A percentile compares a stretch with the other conserved stretches of the same genome.
phyloP scores from a whole-genome alignment of 371 early-diverging fungal genomes.

The Zopfochytrium polystomum region DNA sequence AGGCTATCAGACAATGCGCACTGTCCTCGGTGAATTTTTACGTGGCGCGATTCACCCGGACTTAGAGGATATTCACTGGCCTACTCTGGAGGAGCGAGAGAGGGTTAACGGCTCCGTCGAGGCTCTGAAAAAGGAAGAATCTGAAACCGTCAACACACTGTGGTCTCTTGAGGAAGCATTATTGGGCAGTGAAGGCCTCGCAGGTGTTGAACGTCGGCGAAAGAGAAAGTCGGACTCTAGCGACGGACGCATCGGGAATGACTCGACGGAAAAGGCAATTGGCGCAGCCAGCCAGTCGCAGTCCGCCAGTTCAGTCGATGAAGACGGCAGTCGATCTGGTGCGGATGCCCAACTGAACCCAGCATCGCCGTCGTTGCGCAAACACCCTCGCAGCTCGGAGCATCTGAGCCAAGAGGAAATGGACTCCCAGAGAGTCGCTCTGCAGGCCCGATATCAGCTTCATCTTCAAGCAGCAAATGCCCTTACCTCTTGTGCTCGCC shows the following conservation, averaged over 20 bases:
- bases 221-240: no score
- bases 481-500: not conserved
- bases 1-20: slow-evolving; percentile 33
- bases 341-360: no score
- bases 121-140: slow-evolving; percentile 11
- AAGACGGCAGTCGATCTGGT: no score
- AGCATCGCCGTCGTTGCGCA: no score
- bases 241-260: not conserved
- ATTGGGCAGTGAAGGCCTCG: not conserved
- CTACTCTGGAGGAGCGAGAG: slow-evolving; percentile 14
- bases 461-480: not conserved
- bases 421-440: not conserved
- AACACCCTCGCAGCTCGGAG: no score
- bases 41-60: slow-evolving; percentile 33
- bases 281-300: no score
- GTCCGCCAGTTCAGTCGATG: no score
- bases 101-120: slow-evolving; percentile 13
- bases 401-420: no score
- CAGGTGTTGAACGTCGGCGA: not conserved
- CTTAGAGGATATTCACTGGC: slow-evolving; percentile 46
- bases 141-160: slow-evolving; percentile 1
- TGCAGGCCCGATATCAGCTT: not conserved
- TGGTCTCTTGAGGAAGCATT: not conserved
- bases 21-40: slow-evolving; percentile 6
- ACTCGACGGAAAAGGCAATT: not conserved